phyloP scores from a whole-genome alignment of 441 rosid genomes.

The Pelargonium fulgidum region DNA sequence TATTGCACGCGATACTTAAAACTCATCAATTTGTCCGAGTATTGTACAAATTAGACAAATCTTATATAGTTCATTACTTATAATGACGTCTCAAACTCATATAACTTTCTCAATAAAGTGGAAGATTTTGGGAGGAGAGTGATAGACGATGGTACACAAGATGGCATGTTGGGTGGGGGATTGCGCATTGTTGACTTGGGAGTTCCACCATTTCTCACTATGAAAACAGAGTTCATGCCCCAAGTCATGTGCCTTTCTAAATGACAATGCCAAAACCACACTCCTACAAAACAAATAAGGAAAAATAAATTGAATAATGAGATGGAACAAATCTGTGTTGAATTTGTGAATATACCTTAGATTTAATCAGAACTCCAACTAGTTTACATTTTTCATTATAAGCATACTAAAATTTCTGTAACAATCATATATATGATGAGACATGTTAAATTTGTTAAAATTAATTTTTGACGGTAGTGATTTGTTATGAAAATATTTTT shows the following conservation, averaged over 20 bases:
- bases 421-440: no score
- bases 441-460: no score
- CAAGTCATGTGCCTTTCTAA: conserved; percentile 22
- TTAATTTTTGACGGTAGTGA: no score
- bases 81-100: not conserved
- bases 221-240: conserved; percentile 31
- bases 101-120: not conserved
- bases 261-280: conserved; percentile 34
- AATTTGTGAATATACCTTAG: no score
- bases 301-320: not conserved
- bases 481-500: no score
- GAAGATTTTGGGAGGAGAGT: not conserved
- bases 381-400: no score
- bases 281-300: conserved; percentile 14
- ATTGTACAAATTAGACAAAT: no score
- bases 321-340: not conserved
- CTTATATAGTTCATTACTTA: no score
- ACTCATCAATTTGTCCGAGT: no score
- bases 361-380: no score
- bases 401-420: no score
- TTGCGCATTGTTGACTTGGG: conserved; percentile 10
- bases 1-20: no score
- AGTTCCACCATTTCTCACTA: conserved; percentile 25
- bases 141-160: conserved; percentile 16
- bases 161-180: conserved; percentile 27